Conservation (phyloP, 305 asterid species). For the Withania somnifera region DNA sequence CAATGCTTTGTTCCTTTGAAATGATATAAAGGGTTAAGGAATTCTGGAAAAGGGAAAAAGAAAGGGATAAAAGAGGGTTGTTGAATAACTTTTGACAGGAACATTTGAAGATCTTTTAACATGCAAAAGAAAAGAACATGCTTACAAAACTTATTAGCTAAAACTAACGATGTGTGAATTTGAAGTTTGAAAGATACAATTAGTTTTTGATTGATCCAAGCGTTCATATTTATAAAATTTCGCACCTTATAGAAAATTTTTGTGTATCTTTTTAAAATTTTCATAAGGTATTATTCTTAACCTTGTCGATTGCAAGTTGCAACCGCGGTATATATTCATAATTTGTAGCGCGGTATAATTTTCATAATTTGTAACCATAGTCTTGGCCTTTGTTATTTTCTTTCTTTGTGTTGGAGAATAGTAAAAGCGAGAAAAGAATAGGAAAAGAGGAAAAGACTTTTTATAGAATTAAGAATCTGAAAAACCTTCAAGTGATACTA, state of each 20-base stretch:
- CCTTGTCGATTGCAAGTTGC: not conserved
- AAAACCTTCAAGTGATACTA: not conserved
- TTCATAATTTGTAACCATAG: not conserved
- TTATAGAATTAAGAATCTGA: not conserved
- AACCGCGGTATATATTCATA: not conserved
- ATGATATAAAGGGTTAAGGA: not conserved
- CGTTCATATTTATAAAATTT: not conserved
- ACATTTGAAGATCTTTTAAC: not conserved
- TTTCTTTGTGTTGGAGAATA: not conserved
- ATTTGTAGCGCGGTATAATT: not conserved
- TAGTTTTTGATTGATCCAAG: not conserved
- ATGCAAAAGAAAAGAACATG: not conserved
- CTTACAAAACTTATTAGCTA: not conserved
- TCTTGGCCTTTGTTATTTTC: not conserved
- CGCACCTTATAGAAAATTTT: not conserved
- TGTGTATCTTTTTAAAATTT: not conserved
- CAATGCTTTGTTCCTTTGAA: not conserved
- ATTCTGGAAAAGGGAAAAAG: not conserved
- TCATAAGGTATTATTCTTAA: not conserved
- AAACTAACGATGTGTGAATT: not conserved
- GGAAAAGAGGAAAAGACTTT: not conserved
- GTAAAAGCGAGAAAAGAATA: not conserved
- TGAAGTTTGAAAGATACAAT: not conserved
- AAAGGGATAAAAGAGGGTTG: not conserved
- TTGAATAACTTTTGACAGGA: not conserved